Evolutionary conservation across 164 flowering plant species (phyloP), one percentile per base, ranked within the genome.

Genomic region (Stephania japonica): DNA sequence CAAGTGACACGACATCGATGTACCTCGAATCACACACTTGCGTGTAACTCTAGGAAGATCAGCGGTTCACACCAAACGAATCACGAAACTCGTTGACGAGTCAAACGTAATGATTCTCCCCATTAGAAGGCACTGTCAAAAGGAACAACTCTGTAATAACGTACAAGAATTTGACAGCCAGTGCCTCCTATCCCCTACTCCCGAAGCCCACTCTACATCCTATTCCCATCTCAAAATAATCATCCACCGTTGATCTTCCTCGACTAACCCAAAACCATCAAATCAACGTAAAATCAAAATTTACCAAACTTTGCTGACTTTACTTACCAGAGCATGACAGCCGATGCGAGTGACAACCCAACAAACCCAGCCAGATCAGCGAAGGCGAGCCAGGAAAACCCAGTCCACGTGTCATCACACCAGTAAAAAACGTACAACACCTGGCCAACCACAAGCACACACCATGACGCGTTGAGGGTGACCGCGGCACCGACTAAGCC

Each of bases 261-360:
- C 16, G 12, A 44, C 5, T 44, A 44, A 44, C 12, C 12, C 12
- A 44, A n/a, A n/a, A n/a, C 47, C 14, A 16, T 50, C 19, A n/a
- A 56, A 4, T 53, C 13, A 19, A 53, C 19, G 61, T 53, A n/a
- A 56, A 50, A n/a, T n/a, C n/a, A 50, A 1, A 12, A 10, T 9
- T 12, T 44, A 13, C 50, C 14, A 53, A 53, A 5, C 16, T 12
- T 16, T 19, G n/a, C n/a, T n/a, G n/a, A 56, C 16, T 6, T 32
- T n/a, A 68, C 70, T 42, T 16, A 87, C 90, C 75, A 76, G 38
- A 76, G 18, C 78, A 76, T 76, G 13, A 76, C 68, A 1, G 71
- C 78, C 1, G 78, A 76, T 43, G 75, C 78, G 6, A 71, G 23
- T 0, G 78, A 76, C 0, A 76, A 71, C 7, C 62, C 59, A 59